Conservation (phyloP, 148 eudicot genomes). For the Nyssa sinensis region DNA sequence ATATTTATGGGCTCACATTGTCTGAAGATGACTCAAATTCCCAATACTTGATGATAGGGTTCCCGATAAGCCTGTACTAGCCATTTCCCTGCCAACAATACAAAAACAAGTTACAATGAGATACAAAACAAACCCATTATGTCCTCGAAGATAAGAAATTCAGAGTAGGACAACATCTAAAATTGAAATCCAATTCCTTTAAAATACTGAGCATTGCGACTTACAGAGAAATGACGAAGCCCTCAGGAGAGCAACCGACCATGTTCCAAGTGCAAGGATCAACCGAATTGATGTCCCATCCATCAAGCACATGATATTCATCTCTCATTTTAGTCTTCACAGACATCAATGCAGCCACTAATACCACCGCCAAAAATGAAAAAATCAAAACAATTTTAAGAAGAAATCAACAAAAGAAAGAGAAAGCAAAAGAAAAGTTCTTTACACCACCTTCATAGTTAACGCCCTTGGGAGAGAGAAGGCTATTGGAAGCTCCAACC, state of each 20-base stretch:
- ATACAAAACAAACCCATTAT: background rate
- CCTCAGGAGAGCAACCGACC: conserved; percentile 83
- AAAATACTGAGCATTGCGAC: conserved; percentile 16
- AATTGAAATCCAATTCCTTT: background rate
- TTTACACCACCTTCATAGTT: conserved; percentile 72
- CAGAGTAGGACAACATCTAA: background rate
- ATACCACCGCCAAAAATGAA: background rate
- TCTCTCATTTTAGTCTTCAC: conserved; percentile 75
- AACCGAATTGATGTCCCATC: conserved; percentile 94
- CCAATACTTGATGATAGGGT: conserved; percentile 84
- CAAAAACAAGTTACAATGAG: background rate
- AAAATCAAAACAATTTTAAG: background rate
- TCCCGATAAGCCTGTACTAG: conserved; percentile 72
- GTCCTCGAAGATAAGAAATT: background rate
- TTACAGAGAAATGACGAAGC: conserved; percentile 82
- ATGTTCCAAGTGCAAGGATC: conserved; percentile 99
- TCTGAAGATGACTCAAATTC: conserved; percentile 69
- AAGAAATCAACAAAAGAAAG: background rate
- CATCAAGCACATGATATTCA: conserved; percentile 62
- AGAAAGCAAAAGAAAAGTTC: background rate
- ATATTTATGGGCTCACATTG: conserved; percentile 50
- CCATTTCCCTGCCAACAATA: conserved; percentile 67
- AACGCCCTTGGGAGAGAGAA: conserved; percentile 90
- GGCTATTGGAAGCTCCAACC: conserved; percentile 47
- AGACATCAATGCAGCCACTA: conserved; percentile 93